These are phyloP conservation scores for Phytophthora tentaculata DNA, from an alignment of 352 stramenopile genomes.

Conservation along the genomic window DNA sequence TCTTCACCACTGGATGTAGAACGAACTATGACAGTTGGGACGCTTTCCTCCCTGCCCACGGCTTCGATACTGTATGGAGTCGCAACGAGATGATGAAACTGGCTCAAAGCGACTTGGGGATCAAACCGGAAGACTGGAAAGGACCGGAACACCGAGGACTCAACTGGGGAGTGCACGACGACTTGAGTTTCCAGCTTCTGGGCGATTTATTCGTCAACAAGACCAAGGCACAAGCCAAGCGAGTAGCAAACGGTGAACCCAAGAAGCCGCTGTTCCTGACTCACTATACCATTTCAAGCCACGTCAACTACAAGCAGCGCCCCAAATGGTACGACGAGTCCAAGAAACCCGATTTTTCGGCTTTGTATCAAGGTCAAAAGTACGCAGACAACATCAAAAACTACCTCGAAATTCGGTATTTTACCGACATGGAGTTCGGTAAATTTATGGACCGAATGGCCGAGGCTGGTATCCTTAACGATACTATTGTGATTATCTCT, in stretches of 20 bases:
- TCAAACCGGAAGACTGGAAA: conserved; percentile 44
- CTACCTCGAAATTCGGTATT: conserved; percentile 61
- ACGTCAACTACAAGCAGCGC: conserved; percentile 42
- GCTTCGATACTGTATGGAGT: conserved; percentile 53
- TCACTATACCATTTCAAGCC: conserved; percentile 69
- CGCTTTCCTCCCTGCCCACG: conserved; percentile 46
- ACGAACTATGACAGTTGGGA: conserved; percentile 57
- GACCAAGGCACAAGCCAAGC: conserved; percentile 38
- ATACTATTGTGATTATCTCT: conserved; percentile 61
- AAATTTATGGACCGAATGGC: conserved; percentile 64
- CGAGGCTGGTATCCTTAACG: conserved; percentile 46
- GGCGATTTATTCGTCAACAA: conserved; percentile 57
- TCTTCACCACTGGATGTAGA: conserved; percentile 48
- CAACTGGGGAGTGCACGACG: conserved; percentile 62
- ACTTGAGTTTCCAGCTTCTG: conserved; percentile 56
- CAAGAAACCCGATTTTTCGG: conserved; percentile 49
- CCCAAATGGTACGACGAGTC: conserved; percentile 47
- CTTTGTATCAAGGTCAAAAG: conserved; percentile 38
- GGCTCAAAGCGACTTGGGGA: conserved; percentile 41
- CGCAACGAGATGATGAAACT: conserved; percentile 45
- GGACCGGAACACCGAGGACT: conserved; percentile 18
- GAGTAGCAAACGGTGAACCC: conserved; percentile 19
- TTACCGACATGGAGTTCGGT: conserved; percentile 54
- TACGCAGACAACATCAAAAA: conserved; percentile 37
- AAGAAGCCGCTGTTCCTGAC: conserved; percentile 62